phyloP scores from a whole-genome alignment of 495 filamentous ascomycete genomes.

The Aspergillus steynii region DNA sequence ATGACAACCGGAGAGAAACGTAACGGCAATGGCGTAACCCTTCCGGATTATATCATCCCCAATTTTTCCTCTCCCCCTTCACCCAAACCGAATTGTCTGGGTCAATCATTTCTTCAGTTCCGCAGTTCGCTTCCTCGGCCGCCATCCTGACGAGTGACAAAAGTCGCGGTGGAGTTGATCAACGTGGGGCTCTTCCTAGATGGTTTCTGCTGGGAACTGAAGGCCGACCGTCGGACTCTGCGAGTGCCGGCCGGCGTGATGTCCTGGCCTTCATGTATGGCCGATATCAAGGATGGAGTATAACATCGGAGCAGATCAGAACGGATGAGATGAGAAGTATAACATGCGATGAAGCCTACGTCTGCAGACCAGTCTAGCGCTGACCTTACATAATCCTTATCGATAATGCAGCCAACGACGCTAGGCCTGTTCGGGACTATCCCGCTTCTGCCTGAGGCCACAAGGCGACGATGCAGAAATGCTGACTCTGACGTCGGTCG shows the following conservation, averaged over 20 bases:
- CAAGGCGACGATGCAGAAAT: constrained; percentile 2
- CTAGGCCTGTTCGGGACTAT: constrained; percentile 17
- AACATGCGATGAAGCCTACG: too few relatives aligned
- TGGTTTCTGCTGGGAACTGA: background rate
- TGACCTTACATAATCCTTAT: constrained; percentile 15
- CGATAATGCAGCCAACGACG: constrained; percentile 18
- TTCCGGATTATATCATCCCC: background rate
- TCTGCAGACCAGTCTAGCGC: too few relatives aligned
- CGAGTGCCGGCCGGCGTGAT: background rate
- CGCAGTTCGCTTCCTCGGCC: background rate
- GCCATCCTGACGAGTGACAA: background rate
- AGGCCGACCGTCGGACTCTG: background rate
- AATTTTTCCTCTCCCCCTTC: background rate
- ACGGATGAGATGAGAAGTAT: background rate
- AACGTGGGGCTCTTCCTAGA: constrained; percentile 6
- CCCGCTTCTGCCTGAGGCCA: constrained; percentile 21
- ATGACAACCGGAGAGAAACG: background rate
- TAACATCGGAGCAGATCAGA: background rate
- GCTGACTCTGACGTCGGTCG: background rate
- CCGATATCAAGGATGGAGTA: background rate
- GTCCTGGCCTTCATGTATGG: background rate
- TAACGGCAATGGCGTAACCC: background rate
- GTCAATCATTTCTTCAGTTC: background rate
- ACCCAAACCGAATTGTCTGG: background rate
- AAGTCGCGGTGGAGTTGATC: constrained; percentile 5